A percentile compares a stretch with the other conserved stretches of the same genome.
Evolutionary conservation across 1,284 basidiomycete genomes (phyloP).

Genomic region (Sporisorium scitamineum): DNA sequence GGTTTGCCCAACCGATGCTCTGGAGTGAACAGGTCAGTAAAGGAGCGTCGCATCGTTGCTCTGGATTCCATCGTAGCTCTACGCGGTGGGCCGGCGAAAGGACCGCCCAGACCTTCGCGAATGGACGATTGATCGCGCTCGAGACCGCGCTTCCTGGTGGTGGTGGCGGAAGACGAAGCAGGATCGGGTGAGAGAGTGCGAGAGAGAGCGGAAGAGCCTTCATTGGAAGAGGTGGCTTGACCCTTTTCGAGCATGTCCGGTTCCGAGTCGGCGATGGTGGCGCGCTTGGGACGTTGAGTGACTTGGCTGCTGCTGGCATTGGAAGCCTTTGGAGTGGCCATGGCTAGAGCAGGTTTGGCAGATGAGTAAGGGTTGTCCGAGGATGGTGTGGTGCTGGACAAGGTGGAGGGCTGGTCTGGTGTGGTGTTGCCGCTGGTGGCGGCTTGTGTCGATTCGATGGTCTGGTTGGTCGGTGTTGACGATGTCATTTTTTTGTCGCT

Average conservation of each 20-base stretch:
- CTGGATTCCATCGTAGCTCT: conserved; percentile 48
- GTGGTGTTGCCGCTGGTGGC: background rate
- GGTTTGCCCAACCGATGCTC: conserved; percentile 49
- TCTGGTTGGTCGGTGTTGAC: conserved; percentile 6
- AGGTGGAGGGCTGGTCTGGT: conserved; percentile 3
- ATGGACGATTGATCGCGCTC: conserved; percentile 40
- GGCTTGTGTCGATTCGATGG: background rate
- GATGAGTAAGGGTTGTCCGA: conserved; percentile 25
- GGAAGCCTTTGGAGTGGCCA: conserved; percentile 9
- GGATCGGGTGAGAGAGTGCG: conserved; percentile 27
- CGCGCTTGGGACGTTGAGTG: conserved; percentile 47
- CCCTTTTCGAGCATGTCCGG: conserved; percentile 53
- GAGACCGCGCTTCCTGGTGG: conserved; percentile 16
- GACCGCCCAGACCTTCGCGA: conserved; percentile 40
- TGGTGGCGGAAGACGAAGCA: conserved; percentile 4
- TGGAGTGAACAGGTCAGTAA: conserved; percentile 55
- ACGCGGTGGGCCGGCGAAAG: conserved; percentile 49
- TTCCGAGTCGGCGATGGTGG: conserved; percentile 38
- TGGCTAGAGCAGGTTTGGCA: conserved; percentile 5
- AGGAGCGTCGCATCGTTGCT: conserved; percentile 44
- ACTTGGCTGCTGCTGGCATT: conserved; percentile 18
- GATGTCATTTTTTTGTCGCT: conserved; percentile 15
- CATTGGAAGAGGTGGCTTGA: conserved; percentile 25
- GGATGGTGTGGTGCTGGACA: conserved; percentile 4
- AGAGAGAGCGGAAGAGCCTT: conserved; percentile 30